Evolutionary conservation across 1,284 basidiomycete species (phyloP), one percentile per base, ranked within the genome.

Genomic region (Cryptococcus sp.): DNA sequence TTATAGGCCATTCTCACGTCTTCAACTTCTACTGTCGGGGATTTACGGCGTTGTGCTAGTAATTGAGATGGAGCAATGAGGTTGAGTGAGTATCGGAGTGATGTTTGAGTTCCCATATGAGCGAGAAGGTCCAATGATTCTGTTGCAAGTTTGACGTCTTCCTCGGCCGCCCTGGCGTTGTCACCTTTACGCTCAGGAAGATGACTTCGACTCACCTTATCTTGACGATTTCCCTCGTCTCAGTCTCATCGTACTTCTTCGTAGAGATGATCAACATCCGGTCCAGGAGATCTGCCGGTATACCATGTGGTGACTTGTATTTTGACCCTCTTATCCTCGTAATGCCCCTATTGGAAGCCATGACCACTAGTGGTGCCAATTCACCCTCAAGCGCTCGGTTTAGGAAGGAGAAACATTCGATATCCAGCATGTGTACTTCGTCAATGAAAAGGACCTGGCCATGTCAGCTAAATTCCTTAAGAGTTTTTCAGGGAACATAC

Each of bases 351-450:
- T 98, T 98, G 43, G 90, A 93, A 1, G 95, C 95, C 94, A 98
- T 98, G 71, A 98, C 92, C 44, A 98, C 95, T 50, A 98, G 80
- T 0, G 95, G 95, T 1, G 94, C 87, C 4, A 98, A 81, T 63
- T 96, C 94, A 61, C 87, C 87, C 74, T 98, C 95, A 48, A 98
- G 81, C 4, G 95, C 95, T 45, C 95, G 85, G 77, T 98, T 98
- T 60, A 98, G 81, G 83, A 95, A 98, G 6, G 93, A 96, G 82
- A 98, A 98, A 74, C 95, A 98, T 77, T 98, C 95, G 62, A 98
- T 96, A 76, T 98, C 95, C 61, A 98, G 86, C 95, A 98, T 98
- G 81, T 98, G 96, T 14, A 97, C 93, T 78, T 97, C 90, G 73
- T 92, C 89, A 64, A 92, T 92, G 79, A 93, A 92, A 14, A 93